Percentiles rank a stretch among this genome's conserved stretches.
Evolutionary conservation across 2,329 filamentous ascomycete genomes (phyloP).

Genomic region (Alternaria sp.): DNA sequence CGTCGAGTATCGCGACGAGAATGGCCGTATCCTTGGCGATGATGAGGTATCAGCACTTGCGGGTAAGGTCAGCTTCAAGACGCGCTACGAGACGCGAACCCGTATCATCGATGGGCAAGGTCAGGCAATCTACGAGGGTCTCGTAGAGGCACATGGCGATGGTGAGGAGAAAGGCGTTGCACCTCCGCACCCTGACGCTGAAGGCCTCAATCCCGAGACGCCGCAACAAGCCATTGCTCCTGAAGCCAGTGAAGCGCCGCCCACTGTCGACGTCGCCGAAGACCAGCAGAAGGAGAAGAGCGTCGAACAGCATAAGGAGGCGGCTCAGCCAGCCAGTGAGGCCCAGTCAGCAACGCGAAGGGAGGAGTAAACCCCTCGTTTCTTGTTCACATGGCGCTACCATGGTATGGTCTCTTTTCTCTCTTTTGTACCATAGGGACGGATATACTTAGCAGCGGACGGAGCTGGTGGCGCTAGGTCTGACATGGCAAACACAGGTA

Average conservation of each 20-base stretch:
- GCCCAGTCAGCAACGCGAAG: conserved; percentile 46
- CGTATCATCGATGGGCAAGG: conserved; percentile 81
- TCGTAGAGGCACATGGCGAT: conserved; percentile 49
- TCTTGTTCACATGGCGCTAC: conserved; percentile 9
- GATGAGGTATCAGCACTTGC: conserved; percentile 84
- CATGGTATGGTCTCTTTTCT: conserved; percentile 10
- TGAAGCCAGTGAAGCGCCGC: conserved; percentile 53
- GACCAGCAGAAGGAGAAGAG: conserved; percentile 58
- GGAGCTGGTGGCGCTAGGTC: conserved; percentile 24
- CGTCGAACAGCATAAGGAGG: conserved; percentile 47
- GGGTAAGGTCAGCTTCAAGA: conserved; percentile 95
- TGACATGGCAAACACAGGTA: conserved; percentile 8
- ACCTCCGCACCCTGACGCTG: conserved; percentile 64
- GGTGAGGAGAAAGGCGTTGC: conserved; percentile 52
- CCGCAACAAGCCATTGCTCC: conserved; percentile 52
- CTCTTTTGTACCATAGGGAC: conserved; percentile 27
- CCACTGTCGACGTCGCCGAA: conserved; percentile 52
- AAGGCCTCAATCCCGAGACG: conserved; percentile 67
- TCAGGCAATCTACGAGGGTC: conserved; percentile 71
- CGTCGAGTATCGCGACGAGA: conserved; percentile 92
- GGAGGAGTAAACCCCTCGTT: conserved; percentile 26
- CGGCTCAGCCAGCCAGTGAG: conserved; percentile 53
- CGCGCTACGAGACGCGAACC: conserved; percentile 93
- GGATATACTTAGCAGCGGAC: conserved; percentile 23
- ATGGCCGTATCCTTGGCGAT: conserved; percentile 85